Base-by-base conservation (phyloP, 768 basidiomycete species). In the Tubosaeta sp. region DNA sequence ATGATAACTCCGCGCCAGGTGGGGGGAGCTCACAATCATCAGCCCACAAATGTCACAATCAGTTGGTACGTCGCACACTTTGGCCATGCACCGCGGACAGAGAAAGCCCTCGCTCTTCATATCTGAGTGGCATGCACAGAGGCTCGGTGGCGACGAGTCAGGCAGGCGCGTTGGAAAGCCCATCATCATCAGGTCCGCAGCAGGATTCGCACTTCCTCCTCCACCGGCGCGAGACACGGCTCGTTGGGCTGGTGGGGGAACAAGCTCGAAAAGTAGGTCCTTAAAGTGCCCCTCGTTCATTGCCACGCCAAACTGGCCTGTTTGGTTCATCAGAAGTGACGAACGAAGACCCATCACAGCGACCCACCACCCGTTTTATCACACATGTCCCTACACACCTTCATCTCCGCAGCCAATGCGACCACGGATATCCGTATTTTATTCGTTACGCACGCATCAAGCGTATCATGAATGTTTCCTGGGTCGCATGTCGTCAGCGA, bases 161-260 rank as follows among this genome's bases (percentile, higher is more conserved):
- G 94, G 90, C 6, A 96, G 76, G 16, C 94, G 84, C 14, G 89
- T 92, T 2, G 96, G 96, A 70, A 99, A 99, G 9, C 96, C 96
- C 92, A 99, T 98, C 80, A 96, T 89, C 89, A 99, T 96, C 46
- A 99, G 74, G 71, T 98, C 95, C 0, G 90, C 86, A 1, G 86
- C 80, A 19, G 81, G 80, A 55, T 84, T 87, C 11, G 74, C 69
- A 11, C 69, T 65, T 5, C 76, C 70, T 4, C 75, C 70, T 44
- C 76, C 77, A 4, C 74, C 65, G 3, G 73, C 62, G 25, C 82
- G 76, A 6, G 76, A 65, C 19, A 82, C 56, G 3, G 80, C 75
- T 6, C 78, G 79, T 63, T 90, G 87, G 1, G 94, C 92, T 0
- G 96, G 96, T 0, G 96, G 96, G 18, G 94, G 93, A 19, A 99